These are phyloP conservation scores for Cokeromyces recurvatus DNA, from an alignment of 371 early-diverging fungal genomes.

Conservation along the genomic window DNA sequence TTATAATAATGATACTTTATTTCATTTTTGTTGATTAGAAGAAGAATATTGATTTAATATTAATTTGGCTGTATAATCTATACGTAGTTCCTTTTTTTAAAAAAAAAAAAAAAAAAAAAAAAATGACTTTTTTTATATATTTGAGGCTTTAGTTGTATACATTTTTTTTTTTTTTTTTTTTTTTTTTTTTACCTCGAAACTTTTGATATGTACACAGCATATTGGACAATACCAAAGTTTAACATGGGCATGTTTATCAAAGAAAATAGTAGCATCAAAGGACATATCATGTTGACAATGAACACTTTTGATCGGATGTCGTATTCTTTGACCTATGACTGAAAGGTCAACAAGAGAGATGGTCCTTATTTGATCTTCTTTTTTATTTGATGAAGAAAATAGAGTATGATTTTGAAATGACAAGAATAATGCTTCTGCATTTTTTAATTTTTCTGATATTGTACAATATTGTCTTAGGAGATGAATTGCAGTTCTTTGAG, in stretches of 20 bases:
- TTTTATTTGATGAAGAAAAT: no score
- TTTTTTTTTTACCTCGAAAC: conserved; percentile 10
- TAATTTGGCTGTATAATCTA: conserved; percentile 11
- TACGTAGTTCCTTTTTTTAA: conserved; percentile 11
- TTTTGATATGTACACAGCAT: conserved; percentile 22
- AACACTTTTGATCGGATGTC: conserved; percentile 12
- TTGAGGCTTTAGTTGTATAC: no score
- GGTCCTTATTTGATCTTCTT: no score
- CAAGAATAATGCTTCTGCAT: conserved; percentile 10
- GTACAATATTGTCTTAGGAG: conserved; percentile 10
- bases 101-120: background rate
- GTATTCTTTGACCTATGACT: conserved; percentile 4
- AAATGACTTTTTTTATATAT: background rate
- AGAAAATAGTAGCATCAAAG: conserved; percentile 17
- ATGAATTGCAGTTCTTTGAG: conserved; percentile 10
- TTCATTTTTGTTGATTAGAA: no score
- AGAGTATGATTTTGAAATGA: conserved; percentile 4
- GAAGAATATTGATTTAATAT: conserved; percentile 6
- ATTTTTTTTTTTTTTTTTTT: background rate
- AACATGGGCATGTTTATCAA: conserved; percentile 9
- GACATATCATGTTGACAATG: conserved; percentile 16
- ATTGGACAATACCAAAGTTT: conserved; percentile 22
- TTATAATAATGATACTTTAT: no score
- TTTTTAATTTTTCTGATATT: background rate
- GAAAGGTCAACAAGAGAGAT: conserved; percentile 7